Base-by-base conservation (phyloP, 352 stramenopile genomes). In the Globisporangium radiosum region DNA sequence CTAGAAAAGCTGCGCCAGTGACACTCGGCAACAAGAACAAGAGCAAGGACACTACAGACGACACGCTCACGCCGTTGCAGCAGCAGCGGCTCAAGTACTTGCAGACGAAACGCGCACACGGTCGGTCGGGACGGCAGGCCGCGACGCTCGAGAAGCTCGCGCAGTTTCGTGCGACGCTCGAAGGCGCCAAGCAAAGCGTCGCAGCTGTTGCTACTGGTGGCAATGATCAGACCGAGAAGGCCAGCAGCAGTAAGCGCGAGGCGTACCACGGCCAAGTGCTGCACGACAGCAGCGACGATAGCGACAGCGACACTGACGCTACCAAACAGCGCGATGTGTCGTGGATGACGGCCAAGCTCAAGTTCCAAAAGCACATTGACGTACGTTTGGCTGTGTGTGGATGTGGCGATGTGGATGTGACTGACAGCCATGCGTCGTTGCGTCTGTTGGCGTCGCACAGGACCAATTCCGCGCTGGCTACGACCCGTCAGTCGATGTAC, bases 321-420 rank as follows among this genome's bases (percentile, higher is more conserved):
- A 65, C 57, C 10, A 72, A 72, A 43, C 44, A 59, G n/a, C 66
- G 76, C 5, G 79, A 86, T 58, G 73, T 72, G 42, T 89, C 81
- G 11, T 95, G 87, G 87, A 91, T 92, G 79, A 78, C 75, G 1
- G 78, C 81, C n/a, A 90, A 94, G 65, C 76, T 95, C 50, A 91
- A 91, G 70, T 94, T 94, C 66, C 90, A 88, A 61, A 93, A 93
- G 53, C 87, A 95, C 65, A 92, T 94, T 39, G 87, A 95, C 59
- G 86, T 93, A 77, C 44, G 64, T 33, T 33, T 33, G 1, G 2
- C 25, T 3, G 25, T 65, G 15, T 25, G 0, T 42, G 13, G 14
- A 10, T 2, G 4, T 13, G 1, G n/a, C 43, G 14, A 13, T 49
- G 17, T 49, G 38, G 8, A 33, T 33, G 25, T 33, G 25, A 33